phyloP scores from a whole-genome alignment of 371 early-diverging fungal genomes.

The Mucor circinelloides region DNA sequence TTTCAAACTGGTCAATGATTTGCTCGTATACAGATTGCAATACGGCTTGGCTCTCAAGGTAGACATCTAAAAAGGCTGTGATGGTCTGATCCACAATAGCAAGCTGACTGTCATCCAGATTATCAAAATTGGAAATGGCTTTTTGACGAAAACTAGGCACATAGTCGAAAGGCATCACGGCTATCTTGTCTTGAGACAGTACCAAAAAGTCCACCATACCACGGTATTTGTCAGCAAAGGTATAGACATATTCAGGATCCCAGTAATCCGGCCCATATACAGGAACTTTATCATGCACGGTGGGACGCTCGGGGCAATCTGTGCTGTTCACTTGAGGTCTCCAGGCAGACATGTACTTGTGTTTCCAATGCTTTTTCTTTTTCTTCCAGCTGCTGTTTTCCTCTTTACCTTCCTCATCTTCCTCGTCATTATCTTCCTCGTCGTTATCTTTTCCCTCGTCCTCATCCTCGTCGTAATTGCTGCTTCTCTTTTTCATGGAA shows the following conservation, averaged over 20 bases:
- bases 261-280: neutral
- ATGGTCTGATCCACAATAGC: neutral
- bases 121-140: neutral
- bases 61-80: neutral
- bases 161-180: neutral
- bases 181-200: neutral
- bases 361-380: neutral
- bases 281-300: neutral
- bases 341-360: neutral
- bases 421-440: neutral
- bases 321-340: neutral
- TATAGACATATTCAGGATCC: neutral
- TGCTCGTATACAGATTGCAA: neutral
- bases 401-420: neutral
- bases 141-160: neutral
- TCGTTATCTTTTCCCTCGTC: neutral
- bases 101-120: neutral
- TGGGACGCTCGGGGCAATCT: neutral
- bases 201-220: neutral
- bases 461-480: neutral
- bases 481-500: neutral
- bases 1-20: neutral
- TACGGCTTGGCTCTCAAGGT: neutral
- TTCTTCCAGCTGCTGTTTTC: neutral
- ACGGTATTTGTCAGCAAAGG: neutral